Evolutionary conservation across 495 filamentous ascomycete species (phyloP), one percentile per base, ranked within the genome.

Genomic region (Rostrohypoxylon terebratum): DNA sequence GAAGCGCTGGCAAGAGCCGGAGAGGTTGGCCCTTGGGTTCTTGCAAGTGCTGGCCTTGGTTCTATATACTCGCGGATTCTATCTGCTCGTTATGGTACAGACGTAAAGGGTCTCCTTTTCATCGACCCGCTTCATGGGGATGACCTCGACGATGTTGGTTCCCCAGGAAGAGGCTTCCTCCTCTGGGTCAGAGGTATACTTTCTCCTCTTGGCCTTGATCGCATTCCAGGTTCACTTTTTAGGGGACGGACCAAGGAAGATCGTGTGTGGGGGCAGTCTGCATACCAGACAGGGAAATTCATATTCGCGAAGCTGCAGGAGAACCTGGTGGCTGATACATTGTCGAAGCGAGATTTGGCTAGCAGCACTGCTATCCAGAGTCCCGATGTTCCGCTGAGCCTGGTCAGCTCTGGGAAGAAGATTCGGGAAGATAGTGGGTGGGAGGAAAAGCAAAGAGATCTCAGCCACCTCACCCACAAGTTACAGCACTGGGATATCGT

Each of bases 221-320:
- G 94, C 4, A 81, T 95, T 50, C 83, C 84, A 0, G 93, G 91
- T 0, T 93, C 94, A 6, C 71, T 99, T 25, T 89, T 97, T 81
- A 87, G 88, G 48, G 92, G 93, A 44, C 89, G 93, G 13, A 90
- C 83, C 9, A 86, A 93, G n/a, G 88, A 92, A 75, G 96, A 98
- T 75, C 91, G 96, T 0, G 88, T 95, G 3, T 93, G 90, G 73
- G 96, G 96, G 4, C 83, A 87, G 23, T 87, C 87, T 6, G 89
- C 93, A 0, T 91, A 94, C 71, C 93, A 96, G 78, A 87, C 83
- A 14, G 94, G 91, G 13, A 93, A 91, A 69, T 90, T 87, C 73
- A 90, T 98, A 77, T 96, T 94, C 74, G 91, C 93, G 4, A 94
- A 94, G 77, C 83, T 99, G 38, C 96, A 99, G 79, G 96, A 99